Evolutionary conservation across 768 basidiomycete genomes (phyloP).

Genomic region (Agaricus sinodeliciosus): DNA sequence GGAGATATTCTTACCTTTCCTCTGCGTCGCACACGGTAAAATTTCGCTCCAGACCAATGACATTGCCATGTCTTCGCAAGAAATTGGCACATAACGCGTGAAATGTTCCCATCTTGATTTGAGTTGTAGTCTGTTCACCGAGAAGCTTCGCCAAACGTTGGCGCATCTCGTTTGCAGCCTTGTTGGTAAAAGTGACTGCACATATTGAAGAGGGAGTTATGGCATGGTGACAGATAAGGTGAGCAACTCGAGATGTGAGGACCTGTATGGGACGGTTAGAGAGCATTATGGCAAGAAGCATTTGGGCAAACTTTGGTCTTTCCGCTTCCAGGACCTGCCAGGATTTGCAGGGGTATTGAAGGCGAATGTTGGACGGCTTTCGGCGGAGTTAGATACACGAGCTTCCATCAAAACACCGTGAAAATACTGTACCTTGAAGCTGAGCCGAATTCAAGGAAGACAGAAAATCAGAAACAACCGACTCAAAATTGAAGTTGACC

Average conservation of each 20-base stretch:
- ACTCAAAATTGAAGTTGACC: not conserved
- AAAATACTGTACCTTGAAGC: conserved; percentile 24
- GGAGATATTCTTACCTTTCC: conserved; percentile 47
- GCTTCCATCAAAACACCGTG: not conserved
- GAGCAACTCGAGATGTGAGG: conserved; percentile 60
- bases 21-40: conserved; percentile 82
- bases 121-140: conserved; percentile 47
- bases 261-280: conserved; percentile 30
- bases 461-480: conserved; percentile 10
- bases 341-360: conserved; percentile 61
- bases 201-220: conserved; percentile 56
- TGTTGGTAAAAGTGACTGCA: conserved; percentile 86
- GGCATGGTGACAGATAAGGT: conserved; percentile 49
- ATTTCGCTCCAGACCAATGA: conserved; percentile 57
- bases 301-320: conserved; percentile 46
- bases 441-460: conserved; percentile 30
- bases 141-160: conserved; percentile 61
- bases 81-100: conserved; percentile 71
- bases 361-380: conserved; percentile 65
- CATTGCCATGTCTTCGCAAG: conserved; percentile 54
- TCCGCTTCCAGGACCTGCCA: conserved; percentile 75
- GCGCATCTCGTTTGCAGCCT: conserved; percentile 85
- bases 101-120: conserved; percentile 70
- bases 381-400: not conserved
- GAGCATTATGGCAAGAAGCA: not conserved